These are phyloP conservation scores for Phlebiopsis gigantea DNA, from an alignment of 768 basidiomycete genomes.

Conservation along the genomic window DNA sequence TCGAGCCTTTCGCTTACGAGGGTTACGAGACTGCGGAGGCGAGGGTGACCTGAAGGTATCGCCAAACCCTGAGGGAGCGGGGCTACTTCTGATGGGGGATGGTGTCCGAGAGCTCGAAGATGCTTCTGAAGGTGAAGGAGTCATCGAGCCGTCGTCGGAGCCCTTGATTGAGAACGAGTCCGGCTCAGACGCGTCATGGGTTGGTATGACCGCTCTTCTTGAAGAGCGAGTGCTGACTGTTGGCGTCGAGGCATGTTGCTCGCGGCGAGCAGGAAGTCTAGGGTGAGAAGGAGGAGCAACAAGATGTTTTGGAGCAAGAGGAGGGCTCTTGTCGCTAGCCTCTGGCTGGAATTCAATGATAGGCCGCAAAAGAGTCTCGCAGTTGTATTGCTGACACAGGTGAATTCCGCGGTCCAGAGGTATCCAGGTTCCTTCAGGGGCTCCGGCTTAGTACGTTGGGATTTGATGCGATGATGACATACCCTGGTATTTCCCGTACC, in stretches of 20 bases:
- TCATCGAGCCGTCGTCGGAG: constrained; percentile 88
- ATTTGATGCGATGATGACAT: constrained; percentile 16
- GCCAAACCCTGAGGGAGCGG: constrained; percentile 39
- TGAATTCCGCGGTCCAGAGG: constrained; percentile 85
- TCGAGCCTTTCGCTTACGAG: constrained; percentile 45
- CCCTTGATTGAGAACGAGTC: constrained; percentile 63
- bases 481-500: constrained; percentile 99
- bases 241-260: constrained; percentile 20
- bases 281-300: constrained; percentile 56
- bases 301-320: constrained; percentile 93
- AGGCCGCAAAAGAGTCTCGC: constrained; percentile 79
- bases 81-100: constrained; percentile 73
- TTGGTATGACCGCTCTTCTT: constrained; percentile 44
- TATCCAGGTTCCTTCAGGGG: constrained; percentile 89
- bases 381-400: constrained; percentile 90
- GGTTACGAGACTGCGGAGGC: constrained; percentile 32
- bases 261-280: constrained; percentile 41
- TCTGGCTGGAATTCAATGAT: constrained; percentile 93
- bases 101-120: constrained; percentile 91
- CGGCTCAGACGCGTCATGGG: constrained; percentile 50
- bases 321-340: constrained; percentile 69
- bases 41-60: constrained; percentile 32
- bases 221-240: constrained; percentile 55
- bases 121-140: constrained; percentile 79
- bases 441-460: not conserved